Evolutionary conservation across 371 early-diverging fungal genomes (phyloP), one percentile per base, ranked within the genome.

Genomic region (Haplosporangium sp.): DNA sequence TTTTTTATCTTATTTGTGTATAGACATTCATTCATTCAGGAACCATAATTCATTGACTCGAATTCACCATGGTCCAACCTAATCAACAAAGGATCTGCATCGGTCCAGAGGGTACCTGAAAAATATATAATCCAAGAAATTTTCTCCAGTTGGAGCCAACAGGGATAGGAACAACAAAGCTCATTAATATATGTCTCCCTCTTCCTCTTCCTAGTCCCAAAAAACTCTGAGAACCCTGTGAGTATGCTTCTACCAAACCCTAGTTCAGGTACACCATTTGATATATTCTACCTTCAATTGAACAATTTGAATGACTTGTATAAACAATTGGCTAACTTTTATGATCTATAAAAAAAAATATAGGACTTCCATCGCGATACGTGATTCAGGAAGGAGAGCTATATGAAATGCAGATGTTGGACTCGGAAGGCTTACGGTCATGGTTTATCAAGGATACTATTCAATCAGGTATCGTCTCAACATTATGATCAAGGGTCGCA

Each of bases 21-120:
- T 50, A n/a, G 50, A 50, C 50, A 50, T 50, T n/a, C 15, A n/a
- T n/a, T n/a, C n/a, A 59, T 27, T 27, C 27, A 27, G 27, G 27
- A 27, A 27, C 27, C 27, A 27, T 27, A 27, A 27, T 27, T 27
- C 27, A 27, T 27, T 27, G 27, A 27, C 27, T 27, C 27, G 27
- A 39, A 27, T 40, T 11, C 58, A n/a, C 47, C 59, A 78, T 78
- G 78, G 37, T n/a, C 10, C 34, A 63, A 5, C n/a, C 50, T 6
- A 66, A 48, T 57, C 74, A 78, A 50, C 78, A 78, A 44, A 65
- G 74, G 70, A 78, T 78, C 69, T 78, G 78, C 50, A 73, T 78
- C 34, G 78, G 74, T 35, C 78, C 78, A 5, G 37, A 65, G 27
- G 78, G 74, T 78, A 50, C 50, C 50, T 50, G 15, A n/a, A 19